Conservation (phyloP, 768 basidiomycete genomes). For the Hydnum rufescens region DNA sequence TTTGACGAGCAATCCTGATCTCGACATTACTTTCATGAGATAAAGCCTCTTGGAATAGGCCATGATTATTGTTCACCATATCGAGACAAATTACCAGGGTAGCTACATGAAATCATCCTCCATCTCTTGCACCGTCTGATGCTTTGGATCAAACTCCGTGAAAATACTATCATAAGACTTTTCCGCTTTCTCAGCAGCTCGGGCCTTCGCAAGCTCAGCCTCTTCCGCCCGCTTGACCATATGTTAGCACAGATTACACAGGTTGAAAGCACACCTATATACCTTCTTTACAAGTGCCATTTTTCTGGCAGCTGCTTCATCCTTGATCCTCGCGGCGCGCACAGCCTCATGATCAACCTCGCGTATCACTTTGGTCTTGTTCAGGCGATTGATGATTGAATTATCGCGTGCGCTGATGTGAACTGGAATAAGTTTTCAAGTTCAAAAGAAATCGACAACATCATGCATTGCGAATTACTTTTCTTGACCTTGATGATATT, state of each 20-base stretch:
- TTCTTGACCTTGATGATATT: conserved; percentile 65
- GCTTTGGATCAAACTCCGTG: conserved; percentile 23
- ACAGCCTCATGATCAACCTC: conserved; percentile 86
- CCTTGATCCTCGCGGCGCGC: conserved; percentile 57
- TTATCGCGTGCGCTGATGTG: conserved; percentile 72
- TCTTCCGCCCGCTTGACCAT: conserved; percentile 34
- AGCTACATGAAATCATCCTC: conserved; percentile 88
- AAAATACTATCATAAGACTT: conserved; percentile 74
- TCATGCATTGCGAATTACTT: conserved; percentile 48
- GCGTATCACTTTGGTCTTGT: conserved; percentile 76
- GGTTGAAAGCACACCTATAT: conserved; percentile 5
- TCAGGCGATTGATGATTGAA: conserved; percentile 72
- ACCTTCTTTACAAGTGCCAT: conserved; percentile 52
- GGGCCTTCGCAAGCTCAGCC: conserved; percentile 54
- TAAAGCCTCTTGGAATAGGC: no score
- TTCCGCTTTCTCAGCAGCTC: conserved; percentile 62
- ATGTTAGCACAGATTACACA: not conserved
- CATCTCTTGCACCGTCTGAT: conserved; percentile 47
- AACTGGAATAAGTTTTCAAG: conserved; percentile 24
- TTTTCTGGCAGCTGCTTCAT: conserved; percentile 45
- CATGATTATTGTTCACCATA: no score
- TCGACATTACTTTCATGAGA: no score
- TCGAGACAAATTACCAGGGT: no score
- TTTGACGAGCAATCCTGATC: no score
- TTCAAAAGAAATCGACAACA: not conserved